Base-by-base conservation (phyloP, 257 asterid species). In the Solanum tarapatanum region DNA sequence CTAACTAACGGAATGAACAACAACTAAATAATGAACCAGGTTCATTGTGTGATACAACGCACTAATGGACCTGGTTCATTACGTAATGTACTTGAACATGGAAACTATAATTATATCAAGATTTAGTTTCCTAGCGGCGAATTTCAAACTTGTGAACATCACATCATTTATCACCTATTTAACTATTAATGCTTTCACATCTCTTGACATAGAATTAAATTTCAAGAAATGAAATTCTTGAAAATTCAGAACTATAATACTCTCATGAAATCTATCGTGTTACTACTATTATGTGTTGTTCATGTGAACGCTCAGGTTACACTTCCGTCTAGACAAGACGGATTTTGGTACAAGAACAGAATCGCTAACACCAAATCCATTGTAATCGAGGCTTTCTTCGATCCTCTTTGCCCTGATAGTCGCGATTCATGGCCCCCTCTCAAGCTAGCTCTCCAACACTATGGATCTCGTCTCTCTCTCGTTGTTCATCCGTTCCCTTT, bases 331-430 rank as follows among this genome's bases (percentile, higher is more conserved):
- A 84, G 64, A 86, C 93, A 82, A 79, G 96, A 94, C 58, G 98
- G 99, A 3, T 95, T 97, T 90, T 91, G 97, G 98, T 97, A 91
- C 91, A 87, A 90, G 10, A 83, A 87, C 21, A 87, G 87, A 13
- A 3, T 88, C 5, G 88, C 70, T 19, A 45, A 62, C 82, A 83
- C 45, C 39, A 89, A 83, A 2, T 85, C 94, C 23, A 88, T 95
- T 0, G 4, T 92, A 19, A 92, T 97, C 35, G 99, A 97, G 93
- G 99, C 98, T 4, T 97, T 97, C 79, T 86, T 95, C 3, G 99
- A 95, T 89, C 98, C 99, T 33, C 94, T 97, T 26, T 97, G 98
- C 92, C 98, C 99, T 6, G 98, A 97, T 60, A 92, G 93, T 89
- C 90, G 97, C 26, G 98, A 94, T 90, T 90, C 99, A 9, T 95